Evolutionary conservation across 257 asterid species (phyloP), one percentile per base, ranked within the genome.

Genomic region (Solanum tarapatanum): DNA sequence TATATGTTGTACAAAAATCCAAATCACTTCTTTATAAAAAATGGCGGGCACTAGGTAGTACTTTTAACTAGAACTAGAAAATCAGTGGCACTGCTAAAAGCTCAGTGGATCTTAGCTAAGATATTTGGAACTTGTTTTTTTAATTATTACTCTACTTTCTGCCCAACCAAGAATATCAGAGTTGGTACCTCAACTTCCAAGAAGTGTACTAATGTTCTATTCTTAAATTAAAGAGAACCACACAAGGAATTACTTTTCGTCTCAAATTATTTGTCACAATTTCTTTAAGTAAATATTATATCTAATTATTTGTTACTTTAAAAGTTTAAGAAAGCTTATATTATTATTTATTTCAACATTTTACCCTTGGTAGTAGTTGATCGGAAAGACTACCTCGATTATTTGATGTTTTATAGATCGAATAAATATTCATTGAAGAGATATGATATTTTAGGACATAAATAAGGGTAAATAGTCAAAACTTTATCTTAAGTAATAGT

Each of bases 1-100:
- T 82, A 80, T 88, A 80, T 73, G 86, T 89, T 82, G 33, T 69
- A 70, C 86, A 7, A 32, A 86, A 75, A 51, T 62, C 87, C 86
- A 90, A 82, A 83, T 74, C 70, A 35, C 77, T 80, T 80, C 41
- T 80, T 80, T 80, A 28, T 43, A 80, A 43, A 14, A 79, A 14
- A 80, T 43, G 66, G 66, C 43, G 39, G 84, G 66, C 24, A 45
- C 84, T 43, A 17, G 39, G 68, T n/a, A 77, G 51, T 77, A 41
- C 84, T 39, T 39, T 39, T n/a, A 77, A 77, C 66, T 79, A 26
- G n/a, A 45, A 80, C 37, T 80, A 48, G 41, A 70, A 10, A 17
- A 80, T 45, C 85, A 80, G 24, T 17, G 26, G 84, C 24, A 55
- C 64, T 55, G 64, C 64, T 2, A 17, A 55, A 55, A 55, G n/a